Evolutionary conservation across 2,329 filamentous ascomycete species (phyloP).

Genomic region (Monilinia aucupariae): DNA sequence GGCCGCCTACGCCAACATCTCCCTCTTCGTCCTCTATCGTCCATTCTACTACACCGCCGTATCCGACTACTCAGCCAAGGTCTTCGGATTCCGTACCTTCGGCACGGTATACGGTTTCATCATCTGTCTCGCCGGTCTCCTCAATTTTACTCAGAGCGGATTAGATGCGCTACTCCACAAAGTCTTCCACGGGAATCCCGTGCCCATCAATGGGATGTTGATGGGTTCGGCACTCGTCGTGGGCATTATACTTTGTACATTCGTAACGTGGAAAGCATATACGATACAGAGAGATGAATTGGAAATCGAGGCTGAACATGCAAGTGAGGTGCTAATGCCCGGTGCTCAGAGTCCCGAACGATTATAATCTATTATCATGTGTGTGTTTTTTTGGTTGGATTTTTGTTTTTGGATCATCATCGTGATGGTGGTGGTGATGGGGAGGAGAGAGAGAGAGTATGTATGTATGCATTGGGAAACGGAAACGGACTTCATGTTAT

Average conservation of each 20-base stretch:
- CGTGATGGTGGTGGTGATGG: neutral
- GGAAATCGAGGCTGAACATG: conserved; percentile 42
- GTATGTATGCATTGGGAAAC: neutral
- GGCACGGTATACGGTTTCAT: conserved; percentile 91
- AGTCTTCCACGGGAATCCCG: conserved; percentile 64
- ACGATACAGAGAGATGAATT: conserved; percentile 40
- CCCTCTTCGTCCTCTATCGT: conserved; percentile 76
- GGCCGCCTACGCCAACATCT: conserved; percentile 70
- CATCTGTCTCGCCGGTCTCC: conserved; percentile 76
- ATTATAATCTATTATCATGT: conserved; percentile 16
- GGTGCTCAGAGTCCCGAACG: conserved; percentile 28
- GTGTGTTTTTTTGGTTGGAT: too few species aligned
- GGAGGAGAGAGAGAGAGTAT: neutral
- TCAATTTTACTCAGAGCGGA: conserved; percentile 78
- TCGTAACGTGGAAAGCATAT: conserved; percentile 44
- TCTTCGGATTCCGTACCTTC: conserved; percentile 87
- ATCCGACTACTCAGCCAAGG: conserved; percentile 83
- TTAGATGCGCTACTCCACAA: conserved; percentile 74
- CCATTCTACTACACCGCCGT: conserved; percentile 90
- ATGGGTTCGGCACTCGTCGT: conserved; percentile 56
- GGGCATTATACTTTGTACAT: conserved; percentile 61
- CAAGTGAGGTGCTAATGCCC: conserved; percentile 36
- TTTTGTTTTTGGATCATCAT: neutral
- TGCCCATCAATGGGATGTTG: conserved; percentile 70
- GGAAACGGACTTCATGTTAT: neutral